These are phyloP conservation scores for Brassica cretica DNA, from an alignment of 345 rosid species.

Conservation along the genomic window DNA sequence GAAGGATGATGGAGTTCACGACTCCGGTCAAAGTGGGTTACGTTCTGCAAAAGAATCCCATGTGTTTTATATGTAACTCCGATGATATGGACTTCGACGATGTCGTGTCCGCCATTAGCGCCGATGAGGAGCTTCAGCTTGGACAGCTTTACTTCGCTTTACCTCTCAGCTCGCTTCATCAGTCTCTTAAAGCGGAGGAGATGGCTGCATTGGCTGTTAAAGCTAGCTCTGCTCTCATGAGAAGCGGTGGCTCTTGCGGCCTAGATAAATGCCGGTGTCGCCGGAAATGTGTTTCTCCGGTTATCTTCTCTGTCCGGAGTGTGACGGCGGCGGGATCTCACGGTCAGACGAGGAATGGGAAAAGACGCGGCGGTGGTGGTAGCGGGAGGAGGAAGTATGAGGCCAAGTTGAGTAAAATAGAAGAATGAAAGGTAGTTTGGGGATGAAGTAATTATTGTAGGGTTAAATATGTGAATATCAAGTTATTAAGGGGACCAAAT, in stretches of 20 bases:
- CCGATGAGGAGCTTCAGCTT: slow-evolving; percentile 72
- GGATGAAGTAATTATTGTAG: slow-evolving; percentile 13
- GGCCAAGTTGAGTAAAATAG: slow-evolving; percentile 67
- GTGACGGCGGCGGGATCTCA: slow-evolving; percentile 9
- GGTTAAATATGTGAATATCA: slow-evolving; percentile 38
- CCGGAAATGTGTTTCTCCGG: slow-evolving; percentile 43
- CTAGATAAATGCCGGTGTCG: slow-evolving; percentile 50
- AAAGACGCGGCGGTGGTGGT: slow-evolving; percentile 36
- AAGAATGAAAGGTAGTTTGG: slow-evolving; percentile 55
- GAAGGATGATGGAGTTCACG: slow-evolving; percentile 66
- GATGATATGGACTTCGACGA: slow-evolving; percentile 93
- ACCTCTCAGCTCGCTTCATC: slow-evolving; percentile 58
- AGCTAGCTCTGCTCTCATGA: slow-evolving; percentile 76
- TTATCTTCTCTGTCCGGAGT: slow-evolving; percentile 37
- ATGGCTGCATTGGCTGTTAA: slow-evolving; percentile 99
- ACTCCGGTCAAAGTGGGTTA: slow-evolving; percentile 72
- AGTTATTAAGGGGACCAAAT: slow-evolving; percentile 21
- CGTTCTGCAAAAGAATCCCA: slow-evolving; percentile 56
- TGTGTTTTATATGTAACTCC: slow-evolving; percentile 83
- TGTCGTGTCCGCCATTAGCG: slow-evolving; percentile 57
- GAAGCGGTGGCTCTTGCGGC: slow-evolving; percentile 36
- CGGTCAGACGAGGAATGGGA: slow-evolving; percentile 14
- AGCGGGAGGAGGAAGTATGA: slow-evolving; percentile 46
- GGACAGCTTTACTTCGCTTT: slow-evolving; percentile 87
- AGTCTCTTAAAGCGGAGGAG: slow-evolving; percentile 68